These are phyloP conservation scores for Trametes cingulata DNA, from an alignment of 768 basidiomycete genomes.

Conservation along the genomic window DNA sequence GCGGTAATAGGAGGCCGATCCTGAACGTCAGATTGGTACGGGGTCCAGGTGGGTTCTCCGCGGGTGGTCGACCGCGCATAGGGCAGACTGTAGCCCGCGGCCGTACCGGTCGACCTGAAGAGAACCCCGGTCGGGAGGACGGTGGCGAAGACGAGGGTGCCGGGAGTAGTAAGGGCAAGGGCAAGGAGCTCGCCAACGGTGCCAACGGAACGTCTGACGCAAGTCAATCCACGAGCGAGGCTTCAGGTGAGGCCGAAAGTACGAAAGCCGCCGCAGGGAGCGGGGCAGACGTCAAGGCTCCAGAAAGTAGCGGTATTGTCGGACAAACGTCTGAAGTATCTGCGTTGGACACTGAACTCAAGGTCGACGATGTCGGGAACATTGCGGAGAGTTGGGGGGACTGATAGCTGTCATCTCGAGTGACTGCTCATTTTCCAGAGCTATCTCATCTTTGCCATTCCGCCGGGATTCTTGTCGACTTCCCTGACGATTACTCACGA, in stretches of 20 bases:
- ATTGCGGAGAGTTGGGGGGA: conserved; percentile 37
- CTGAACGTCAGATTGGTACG: conserved; percentile 34
- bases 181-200: not conserved
- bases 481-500: conserved; percentile 10
- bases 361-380: conserved; percentile 34
- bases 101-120: conserved; percentile 22
- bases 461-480: conserved; percentile 2
- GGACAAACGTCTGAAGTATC: conserved; percentile 1
- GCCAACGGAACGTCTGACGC: not conserved
- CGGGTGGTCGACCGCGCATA: conserved; percentile 12
- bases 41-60: conserved; percentile 21
- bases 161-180: not conserved
- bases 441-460: not conserved
- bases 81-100: conserved; percentile 21
- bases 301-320: not conserved
- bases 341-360: conserved; percentile 21
- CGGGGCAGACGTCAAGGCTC: not conserved
- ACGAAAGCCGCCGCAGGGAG: not conserved
- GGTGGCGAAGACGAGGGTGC: not conserved
- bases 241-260: not conserved
- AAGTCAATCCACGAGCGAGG: not conserved
- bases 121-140: conserved; percentile 13
- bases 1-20: conserved; percentile 23
- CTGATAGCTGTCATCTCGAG: conserved; percentile 12
- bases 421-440: not conserved